phyloP scores from a whole-genome alignment of 73 alveolate species.

The Stentor roeselii region DNA sequence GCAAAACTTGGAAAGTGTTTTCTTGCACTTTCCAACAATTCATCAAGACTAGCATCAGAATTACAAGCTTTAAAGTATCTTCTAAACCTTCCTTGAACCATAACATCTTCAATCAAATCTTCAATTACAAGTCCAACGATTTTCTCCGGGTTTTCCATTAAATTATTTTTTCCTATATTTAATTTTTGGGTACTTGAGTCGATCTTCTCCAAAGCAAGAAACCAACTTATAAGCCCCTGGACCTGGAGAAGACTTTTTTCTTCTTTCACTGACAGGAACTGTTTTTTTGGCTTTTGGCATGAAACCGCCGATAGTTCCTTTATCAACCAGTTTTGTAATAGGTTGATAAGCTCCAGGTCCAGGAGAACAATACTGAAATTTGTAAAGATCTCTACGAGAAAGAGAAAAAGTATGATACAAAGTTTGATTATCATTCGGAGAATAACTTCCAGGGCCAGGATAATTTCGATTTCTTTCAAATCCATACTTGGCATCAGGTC shows the following conservation, averaged over 20 bases:
- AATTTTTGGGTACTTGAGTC: too few relatives aligned
- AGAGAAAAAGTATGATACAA: not conserved
- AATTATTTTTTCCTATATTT: too few relatives aligned
- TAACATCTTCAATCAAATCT: too few relatives aligned
- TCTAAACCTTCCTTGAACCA: too few relatives aligned
- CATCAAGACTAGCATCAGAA: too few relatives aligned
- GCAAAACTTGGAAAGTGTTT: too few relatives aligned
- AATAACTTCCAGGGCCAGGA: not conserved
- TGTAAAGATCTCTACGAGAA: not conserved
- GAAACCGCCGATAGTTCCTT: not conserved
- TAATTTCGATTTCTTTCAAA: not conserved
- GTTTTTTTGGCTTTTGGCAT: not conserved
- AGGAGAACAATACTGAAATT: not conserved
- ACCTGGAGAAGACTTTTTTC: not conserved
- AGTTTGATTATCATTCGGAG: not conserved
- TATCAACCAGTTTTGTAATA: not conserved
- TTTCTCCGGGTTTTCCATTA: too few relatives aligned
- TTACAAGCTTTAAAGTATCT: too few relatives aligned
- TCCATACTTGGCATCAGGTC: not conserved
- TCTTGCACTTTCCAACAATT: too few relatives aligned
- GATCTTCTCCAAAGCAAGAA: not conserved
- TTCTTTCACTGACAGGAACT: not conserved
- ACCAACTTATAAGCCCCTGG: not conserved
- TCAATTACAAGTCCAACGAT: too few relatives aligned
- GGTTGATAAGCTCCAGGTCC: not conserved